Evolutionary conservation across 306 rosid genomes (phyloP), one percentile per base, ranked within the genome.

Genomic region (Castanea sativa): DNA sequence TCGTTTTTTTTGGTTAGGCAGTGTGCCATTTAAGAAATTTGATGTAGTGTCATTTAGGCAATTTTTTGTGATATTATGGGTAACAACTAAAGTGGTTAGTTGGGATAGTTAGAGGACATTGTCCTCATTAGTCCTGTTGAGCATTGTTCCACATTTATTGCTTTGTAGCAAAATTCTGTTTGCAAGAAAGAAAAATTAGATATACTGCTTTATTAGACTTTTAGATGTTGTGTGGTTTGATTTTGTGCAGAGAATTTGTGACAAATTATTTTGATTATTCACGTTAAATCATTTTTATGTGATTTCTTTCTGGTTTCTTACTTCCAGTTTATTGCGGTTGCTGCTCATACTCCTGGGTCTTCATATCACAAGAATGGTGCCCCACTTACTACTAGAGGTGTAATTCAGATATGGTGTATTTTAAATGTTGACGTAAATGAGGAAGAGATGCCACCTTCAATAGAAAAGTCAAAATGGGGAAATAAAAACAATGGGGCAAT

Each of bases 401-500:
- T 89, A 59, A 70, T 95, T 77, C 99, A 95, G 85, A 93, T 95
- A 89, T 95, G 98, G 99, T 93, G 96, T 82, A 78, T 95, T 83
- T 77, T 95, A 69, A 90, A 89, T 86, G 81, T 58, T 69, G 65
- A 64, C 75, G 85, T 56, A 73, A 70, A 78, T 70, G 69, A 83
- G 53, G 87, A 80, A 74, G 83, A 75, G 52, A 77, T 30, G 61
- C 72, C 75, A 58, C 75, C 80, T 60, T 23, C 63, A 15, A 12
- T 78, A 49, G 76, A 65, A 63, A 89, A 83, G 85, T 72, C 63
- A 69, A 74, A 74, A 76, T 23, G 10, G 25, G 61, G 64, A 61
- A 83, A 53, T 77, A 87, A 74, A 55, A 80, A 43, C 23, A 74
- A 52, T 59, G 79, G 55, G 30, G 60, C 55, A 52, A 55, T 61